phyloP scores from a whole-genome alignment of 2,329 filamentous ascomycete genomes.

The Microsporum canis region DNA sequence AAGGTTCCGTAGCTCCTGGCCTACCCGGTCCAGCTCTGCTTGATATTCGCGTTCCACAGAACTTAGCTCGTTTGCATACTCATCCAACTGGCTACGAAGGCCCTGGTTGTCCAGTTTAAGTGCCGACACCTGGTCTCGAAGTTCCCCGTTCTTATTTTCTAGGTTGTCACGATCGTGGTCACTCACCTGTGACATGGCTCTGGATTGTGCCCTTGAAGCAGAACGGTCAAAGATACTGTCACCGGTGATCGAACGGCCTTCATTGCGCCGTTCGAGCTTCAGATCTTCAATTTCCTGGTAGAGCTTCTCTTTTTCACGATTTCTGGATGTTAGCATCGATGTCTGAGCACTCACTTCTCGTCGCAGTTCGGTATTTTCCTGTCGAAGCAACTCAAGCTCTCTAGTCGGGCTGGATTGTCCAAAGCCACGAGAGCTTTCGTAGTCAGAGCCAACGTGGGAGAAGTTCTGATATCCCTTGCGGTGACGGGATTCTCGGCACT shows the following conservation, averaged over 20 bases:
- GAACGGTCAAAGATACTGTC: conserved; percentile 94
- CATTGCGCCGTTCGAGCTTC: conserved; percentile 72
- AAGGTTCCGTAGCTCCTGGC: conserved; percentile 67
- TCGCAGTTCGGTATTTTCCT: conserved; percentile 84
- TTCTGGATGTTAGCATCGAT: conserved; percentile 92
- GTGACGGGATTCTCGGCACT: conserved; percentile 20
- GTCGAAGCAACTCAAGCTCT: conserved; percentile 72
- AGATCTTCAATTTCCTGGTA: conserved; percentile 97
- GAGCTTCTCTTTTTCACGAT: conserved; percentile 84
- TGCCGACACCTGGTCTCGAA: conserved; percentile 77
- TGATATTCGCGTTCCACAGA: conserved; percentile 61
- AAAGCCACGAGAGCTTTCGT: conserved; percentile 35
- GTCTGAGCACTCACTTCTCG: conserved; percentile 91
- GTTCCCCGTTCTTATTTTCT: conserved; percentile 69
- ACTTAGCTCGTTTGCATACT: conserved; percentile 69
- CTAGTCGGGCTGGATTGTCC: conserved; percentile 58
- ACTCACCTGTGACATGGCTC: conserved; percentile 64
- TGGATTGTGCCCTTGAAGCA: conserved; percentile 66
- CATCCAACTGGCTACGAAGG: conserved; percentile 69
- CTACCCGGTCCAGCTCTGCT: conserved; percentile 66
- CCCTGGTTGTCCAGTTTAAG: conserved; percentile 84
- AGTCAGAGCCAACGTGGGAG: conserved; percentile 30
- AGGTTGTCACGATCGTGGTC: conserved; percentile 70
- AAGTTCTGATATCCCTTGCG: conserved; percentile 28
- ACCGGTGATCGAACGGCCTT: conserved; percentile 50